Evolutionary conservation across 345 rosid species (phyloP).

Genomic region (Citrus reticulata): DNA sequence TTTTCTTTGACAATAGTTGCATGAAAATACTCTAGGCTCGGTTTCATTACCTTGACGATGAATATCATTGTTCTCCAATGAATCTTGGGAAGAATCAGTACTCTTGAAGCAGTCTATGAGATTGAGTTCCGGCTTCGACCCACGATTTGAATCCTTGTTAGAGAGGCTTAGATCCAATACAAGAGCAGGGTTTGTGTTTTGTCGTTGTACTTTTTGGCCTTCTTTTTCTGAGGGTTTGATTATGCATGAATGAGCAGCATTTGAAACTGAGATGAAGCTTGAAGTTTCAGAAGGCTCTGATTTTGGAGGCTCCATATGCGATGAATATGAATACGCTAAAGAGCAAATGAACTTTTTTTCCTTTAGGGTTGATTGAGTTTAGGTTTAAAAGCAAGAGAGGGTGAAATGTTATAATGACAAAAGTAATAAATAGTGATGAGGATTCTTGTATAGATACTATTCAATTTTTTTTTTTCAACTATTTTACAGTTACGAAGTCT

Average conservation of each 20-base stretch:
- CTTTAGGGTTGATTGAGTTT: neutral
- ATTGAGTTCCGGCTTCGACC: conserved; percentile 38
- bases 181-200: conserved; percentile 19
- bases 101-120: conserved; percentile 44
- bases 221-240: neutral
- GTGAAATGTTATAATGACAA: conserved; percentile 16
- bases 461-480: conserved; percentile 4
- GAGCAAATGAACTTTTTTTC: neutral
- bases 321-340: neutral
- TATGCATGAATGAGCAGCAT: conserved; percentile 11
- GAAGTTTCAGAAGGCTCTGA: conserved; percentile 35
- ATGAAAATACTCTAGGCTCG: conserved; percentile 68
- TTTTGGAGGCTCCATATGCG: conserved; percentile 39
- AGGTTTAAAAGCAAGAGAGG: conserved; percentile 27
- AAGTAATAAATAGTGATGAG: conserved; percentile 8
- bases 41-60: conserved; percentile 30
- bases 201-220: neutral
- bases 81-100: conserved; percentile 16
- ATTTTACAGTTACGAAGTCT: conserved; percentile 36
- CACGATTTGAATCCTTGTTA: conserved; percentile 31
- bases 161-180: conserved; percentile 64
- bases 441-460: neutral
- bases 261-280: conserved; percentile 29
- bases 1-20: conserved; percentile 90
- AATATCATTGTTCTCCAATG: conserved; percentile 4